Conservation (phyloP, 2,329 filamentous ascomycete genomes). For the Pestalotiopsis sp. region DNA sequence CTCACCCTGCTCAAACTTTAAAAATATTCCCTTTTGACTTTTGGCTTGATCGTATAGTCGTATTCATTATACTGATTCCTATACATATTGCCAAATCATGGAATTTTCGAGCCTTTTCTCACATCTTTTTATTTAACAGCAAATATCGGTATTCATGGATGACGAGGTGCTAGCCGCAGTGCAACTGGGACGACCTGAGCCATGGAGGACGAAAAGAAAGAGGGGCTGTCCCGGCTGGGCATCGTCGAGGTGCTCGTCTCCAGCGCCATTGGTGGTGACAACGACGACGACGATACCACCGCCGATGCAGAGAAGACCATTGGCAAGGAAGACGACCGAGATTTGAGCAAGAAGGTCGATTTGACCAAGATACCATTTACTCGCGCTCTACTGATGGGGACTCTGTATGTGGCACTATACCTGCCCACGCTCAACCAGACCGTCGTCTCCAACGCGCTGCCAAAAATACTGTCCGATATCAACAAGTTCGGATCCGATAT, state of each 20-base stretch:
- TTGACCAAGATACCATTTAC: not conserved
- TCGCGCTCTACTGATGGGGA: not conserved
- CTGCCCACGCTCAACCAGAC: conserved; percentile 11
- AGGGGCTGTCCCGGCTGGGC: conserved; percentile 6
- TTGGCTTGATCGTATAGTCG: not conserved
- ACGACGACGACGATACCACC: not conserved
- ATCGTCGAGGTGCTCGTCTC: not conserved
- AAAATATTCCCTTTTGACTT: not conserved
- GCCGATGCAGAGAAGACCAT: not conserved
- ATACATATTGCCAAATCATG: not conserved
- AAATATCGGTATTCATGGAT: conserved; percentile 5
- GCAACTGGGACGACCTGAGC: not conserved
- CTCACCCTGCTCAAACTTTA: not conserved
- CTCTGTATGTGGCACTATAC: conserved; percentile 5
- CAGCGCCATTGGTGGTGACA: not conserved
- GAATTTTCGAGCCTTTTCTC: not conserved
- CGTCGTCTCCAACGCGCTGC: conserved; percentile 8
- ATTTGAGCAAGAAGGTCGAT: not conserved
- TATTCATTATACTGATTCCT: not conserved
- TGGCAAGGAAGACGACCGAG: not conserved
- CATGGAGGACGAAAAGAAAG: conserved; percentile 9
- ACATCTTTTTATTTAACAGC: not conserved
- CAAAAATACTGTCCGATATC: conserved; percentile 9
- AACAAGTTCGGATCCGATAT: conserved; percentile 7
- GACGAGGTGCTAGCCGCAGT: not conserved